Base-by-base conservation (phyloP, 495 filamentous ascomycete species). In the Aspergillus nidulans region DNA sequence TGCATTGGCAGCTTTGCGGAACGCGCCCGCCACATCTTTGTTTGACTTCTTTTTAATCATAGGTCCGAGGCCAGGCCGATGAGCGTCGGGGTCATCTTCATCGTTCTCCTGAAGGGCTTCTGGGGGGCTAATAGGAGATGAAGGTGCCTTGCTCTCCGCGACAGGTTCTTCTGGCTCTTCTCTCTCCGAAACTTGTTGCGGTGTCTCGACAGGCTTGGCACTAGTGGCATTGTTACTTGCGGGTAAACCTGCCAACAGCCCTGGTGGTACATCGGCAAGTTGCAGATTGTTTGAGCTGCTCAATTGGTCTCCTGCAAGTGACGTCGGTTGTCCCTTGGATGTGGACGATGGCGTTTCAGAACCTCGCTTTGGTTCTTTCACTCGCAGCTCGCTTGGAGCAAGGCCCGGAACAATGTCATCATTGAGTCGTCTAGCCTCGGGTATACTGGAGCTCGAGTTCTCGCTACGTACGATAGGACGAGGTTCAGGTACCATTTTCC, bases 1-100 rank as follows among this genome's bases (percentile, higher is more conserved):
- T n/a, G 90, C 84, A 28, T 80, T 84, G 12, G 94, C 91, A 30
- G 91, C 91, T 65, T 91, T 91, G 62, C 87, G 85, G 56, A 97
- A 85, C n/a, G 82, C 76, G 30, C 84, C 85, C 23, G 88, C 89
- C 60, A 94, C 77, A 40, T 94, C 87, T 26, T 75, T 80, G 44
- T 69, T 79, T 0, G 84, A 85, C 60, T 81, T 82, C 53, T 91
- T 86, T 69, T 92, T 94, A 52, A 96, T 85, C 91, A 95, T 96
- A 34, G 91, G 90, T 0, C 89, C 90, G 19, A 96, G 81, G 1
- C 91, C 91, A 25, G 91, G 91, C 18, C 89, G 81, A 59, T 83
- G 77, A 23, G 64, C 68, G 39, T 79, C 80, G 6, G 32, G 10
- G 13, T 69, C 79, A 23, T 87, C 84, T 23, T 71, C 74, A 23